Conservation (phyloP, 352 stramenopile species). For the Globisporangium cederbergense region DNA sequence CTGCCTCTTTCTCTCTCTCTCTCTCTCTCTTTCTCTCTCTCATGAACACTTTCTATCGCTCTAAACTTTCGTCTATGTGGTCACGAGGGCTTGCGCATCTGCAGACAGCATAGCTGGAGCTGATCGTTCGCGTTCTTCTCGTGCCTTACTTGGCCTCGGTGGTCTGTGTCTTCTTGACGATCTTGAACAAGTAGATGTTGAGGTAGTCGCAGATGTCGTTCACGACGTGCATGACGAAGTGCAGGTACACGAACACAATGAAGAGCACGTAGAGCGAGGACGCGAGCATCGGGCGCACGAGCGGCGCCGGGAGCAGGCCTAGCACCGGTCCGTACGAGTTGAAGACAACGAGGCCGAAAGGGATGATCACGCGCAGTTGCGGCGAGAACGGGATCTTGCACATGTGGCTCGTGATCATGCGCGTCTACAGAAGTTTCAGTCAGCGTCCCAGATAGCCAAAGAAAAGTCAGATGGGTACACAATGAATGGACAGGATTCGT, state of each 20-base stretch:
- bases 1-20: slow-evolving; percentile 9
- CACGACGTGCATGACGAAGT: slow-evolving; percentile 80
- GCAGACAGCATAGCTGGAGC: background rate
- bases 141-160: slow-evolving; percentile 10
- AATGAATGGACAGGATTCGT: slow-evolving; percentile 8
- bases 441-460: background rate
- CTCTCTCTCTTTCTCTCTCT: background rate
- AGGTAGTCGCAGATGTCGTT: slow-evolving; percentile 86
- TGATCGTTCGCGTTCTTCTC: background rate
- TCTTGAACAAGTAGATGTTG: slow-evolving; percentile 85
- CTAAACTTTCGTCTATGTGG: background rate
- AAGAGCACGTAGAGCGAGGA: slow-evolving; percentile 69
- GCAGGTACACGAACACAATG: slow-evolving; percentile 71
- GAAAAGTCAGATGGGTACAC: background rate
- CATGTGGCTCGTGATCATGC: slow-evolving; percentile 90
- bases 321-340: slow-evolving; percentile 62
- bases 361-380: slow-evolving; percentile 79
- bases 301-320: slow-evolving; percentile 39
- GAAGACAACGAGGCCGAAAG: slow-evolving; percentile 68
- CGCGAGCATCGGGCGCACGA: slow-evolving; percentile 65
- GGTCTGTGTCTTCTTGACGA: slow-evolving; percentile 35
- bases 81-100: background rate
- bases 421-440: slow-evolving; percentile 34
- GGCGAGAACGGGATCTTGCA: slow-evolving; percentile 85
- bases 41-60: slow-evolving; percentile 7